Evolutionary conservation across 2,329 filamentous ascomycete species (phyloP).

Genomic region (Ascochyta rabiei): DNA sequence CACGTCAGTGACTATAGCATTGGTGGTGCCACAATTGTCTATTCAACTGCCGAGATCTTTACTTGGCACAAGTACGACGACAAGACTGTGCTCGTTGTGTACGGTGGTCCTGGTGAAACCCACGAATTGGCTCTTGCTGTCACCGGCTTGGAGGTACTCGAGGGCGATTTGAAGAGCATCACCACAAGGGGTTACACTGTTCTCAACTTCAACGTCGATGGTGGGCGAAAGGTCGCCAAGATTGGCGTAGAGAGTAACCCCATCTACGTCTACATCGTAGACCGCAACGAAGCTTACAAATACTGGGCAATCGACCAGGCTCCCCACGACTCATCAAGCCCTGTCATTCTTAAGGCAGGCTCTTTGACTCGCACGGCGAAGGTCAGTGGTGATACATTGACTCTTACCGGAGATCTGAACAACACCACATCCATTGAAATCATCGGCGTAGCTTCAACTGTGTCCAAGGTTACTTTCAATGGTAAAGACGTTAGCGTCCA

Average conservation of each 20-base stretch:
- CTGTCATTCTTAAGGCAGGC: slow-evolving; percentile 66
- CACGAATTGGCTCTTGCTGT: slow-evolving; percentile 65
- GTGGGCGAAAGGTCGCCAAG: slow-evolving; percentile 59
- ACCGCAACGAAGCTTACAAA: slow-evolving; percentile 70
- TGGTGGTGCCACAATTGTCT: slow-evolving; percentile 64
- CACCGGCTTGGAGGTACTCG: slow-evolving; percentile 45
- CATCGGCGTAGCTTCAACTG: slow-evolving; percentile 62
- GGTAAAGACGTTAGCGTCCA: slow-evolving; percentile 51
- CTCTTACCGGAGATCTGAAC: slow-evolving; percentile 75
- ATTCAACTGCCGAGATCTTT: slow-evolving; percentile 71
- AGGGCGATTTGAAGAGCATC: slow-evolving; percentile 50
- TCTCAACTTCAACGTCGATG: slow-evolving; percentile 62
- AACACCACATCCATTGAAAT: slow-evolving; percentile 70
- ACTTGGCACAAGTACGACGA: slow-evolving; percentile 70
- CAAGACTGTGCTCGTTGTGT: slow-evolving; percentile 67
- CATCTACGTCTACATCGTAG: slow-evolving; percentile 64
- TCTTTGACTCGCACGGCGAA: slow-evolving; percentile 69
- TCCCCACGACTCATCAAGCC: slow-evolving; percentile 35
- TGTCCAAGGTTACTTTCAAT: slow-evolving; percentile 68
- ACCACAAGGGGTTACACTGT: slow-evolving; percentile 53
- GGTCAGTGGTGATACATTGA: slow-evolving; percentile 61
- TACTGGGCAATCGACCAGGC: slow-evolving; percentile 67
- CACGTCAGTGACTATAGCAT: slow-evolving; percentile 71
- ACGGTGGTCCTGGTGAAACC: slow-evolving; percentile 65
- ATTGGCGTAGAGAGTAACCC: slow-evolving; percentile 49